A percentile compares a stretch with the other conserved stretches of the same genome.
Conservation (phyloP, 2,329 filamentous ascomycete genomes). For the Cytospora mali region DNA sequence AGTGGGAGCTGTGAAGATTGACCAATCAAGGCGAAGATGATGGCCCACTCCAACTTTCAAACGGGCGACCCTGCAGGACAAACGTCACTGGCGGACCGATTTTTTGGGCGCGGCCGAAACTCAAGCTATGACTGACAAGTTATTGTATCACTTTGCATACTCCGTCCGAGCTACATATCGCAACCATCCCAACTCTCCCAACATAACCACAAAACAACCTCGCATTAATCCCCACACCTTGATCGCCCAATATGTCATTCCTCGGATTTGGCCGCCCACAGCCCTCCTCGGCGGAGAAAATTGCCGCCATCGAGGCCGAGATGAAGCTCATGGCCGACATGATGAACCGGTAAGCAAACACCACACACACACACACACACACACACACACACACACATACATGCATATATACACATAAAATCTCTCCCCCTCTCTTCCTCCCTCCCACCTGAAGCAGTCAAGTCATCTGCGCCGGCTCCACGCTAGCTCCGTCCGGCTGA, state of each 20-base stretch:
- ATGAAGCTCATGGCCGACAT: conserved; percentile 98
- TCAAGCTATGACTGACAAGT: conserved; percentile 5
- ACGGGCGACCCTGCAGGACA: conserved; percentile 17
- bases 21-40: conserved; percentile 8
- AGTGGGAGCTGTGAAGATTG: conserved; percentile 10
- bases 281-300: conserved; percentile 94
- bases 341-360: conserved; percentile 82
- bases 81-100: conserved; percentile 28
- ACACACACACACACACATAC: no score
- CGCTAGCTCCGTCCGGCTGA: not conserved
- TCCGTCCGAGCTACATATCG: not conserved
- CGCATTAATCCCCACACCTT: conserved; percentile 13
- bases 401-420: no score
- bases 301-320: conserved; percentile 93
- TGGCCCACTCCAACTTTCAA: conserved; percentile 1
- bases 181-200: not conserved
- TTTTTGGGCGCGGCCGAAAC: conserved; percentile 22
- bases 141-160: not conserved
- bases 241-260: conserved; percentile 37
- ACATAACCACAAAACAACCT: not conserved
- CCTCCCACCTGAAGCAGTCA: conserved; percentile 14
- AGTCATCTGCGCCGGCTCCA: not conserved
- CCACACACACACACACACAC: no score
- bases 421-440: no score
- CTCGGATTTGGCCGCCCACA: conserved; percentile 60